Conservation (phyloP, 2,329 filamentous ascomycete genomes). For the Arthrobotrys megalospora region DNA sequence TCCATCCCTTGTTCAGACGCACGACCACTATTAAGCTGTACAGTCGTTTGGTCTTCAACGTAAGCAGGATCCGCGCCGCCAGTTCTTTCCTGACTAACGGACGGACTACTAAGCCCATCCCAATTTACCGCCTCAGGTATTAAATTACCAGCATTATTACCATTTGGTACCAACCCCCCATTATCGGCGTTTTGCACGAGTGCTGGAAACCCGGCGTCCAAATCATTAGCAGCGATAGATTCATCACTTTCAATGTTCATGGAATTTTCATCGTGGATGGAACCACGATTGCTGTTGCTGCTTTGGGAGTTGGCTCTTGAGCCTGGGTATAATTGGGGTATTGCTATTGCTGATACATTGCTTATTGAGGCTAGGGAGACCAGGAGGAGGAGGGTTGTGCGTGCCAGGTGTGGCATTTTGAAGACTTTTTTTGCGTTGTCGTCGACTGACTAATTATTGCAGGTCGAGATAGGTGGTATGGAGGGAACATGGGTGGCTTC, state of each 20-base stretch:
- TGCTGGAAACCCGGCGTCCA: neutral
- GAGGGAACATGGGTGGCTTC: neutral
- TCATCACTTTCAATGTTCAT: slow-evolving; percentile 1
- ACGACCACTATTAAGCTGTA: too few relatives aligned
- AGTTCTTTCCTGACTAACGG: too few relatives aligned
- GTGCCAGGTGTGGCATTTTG: slow-evolving; percentile 51
- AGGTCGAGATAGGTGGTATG: too few relatives aligned
- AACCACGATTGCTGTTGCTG: neutral
- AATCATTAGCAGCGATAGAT: neutral
- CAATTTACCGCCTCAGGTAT: too few relatives aligned
- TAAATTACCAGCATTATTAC: too few relatives aligned
- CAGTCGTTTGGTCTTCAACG: too few relatives aligned
- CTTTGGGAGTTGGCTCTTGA: neutral
- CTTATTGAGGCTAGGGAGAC: slow-evolving; percentile 1
- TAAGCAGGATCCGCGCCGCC: too few relatives aligned
- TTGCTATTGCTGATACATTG: neutral
- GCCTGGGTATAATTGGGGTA: slow-evolving; percentile 6
- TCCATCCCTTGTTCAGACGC: too few relatives aligned
- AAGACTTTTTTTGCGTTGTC: slow-evolving; percentile 24
- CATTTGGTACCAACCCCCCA: too few relatives aligned
- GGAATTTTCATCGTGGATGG: neutral
- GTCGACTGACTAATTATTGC: too few relatives aligned
- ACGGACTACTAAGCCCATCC: too few relatives aligned
- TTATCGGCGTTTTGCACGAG: neutral
- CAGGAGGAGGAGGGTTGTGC: slow-evolving; percentile 12